These are phyloP conservation scores for Lablab purpureus DNA, from an alignment of 306 rosid genomes.

Conservation along the genomic window DNA sequence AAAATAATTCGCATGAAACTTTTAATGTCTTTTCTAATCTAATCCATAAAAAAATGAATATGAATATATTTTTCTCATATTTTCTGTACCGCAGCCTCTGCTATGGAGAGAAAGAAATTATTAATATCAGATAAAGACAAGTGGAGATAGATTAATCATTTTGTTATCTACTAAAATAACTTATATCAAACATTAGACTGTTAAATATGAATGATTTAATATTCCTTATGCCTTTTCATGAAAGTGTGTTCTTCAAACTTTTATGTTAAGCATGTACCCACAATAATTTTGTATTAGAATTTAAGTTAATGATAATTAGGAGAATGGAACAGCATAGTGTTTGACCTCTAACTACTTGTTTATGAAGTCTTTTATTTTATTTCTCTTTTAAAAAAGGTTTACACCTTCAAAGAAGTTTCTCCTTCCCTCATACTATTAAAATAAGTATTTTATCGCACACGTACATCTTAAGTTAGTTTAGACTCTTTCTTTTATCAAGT, in stretches of 20 bases:
- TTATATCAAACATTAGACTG: neutral
- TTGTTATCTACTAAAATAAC: neutral
- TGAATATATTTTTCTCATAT: neutral
- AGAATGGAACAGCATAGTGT: neutral
- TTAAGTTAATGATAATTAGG: slow-evolving; percentile 10
- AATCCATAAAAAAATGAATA: neutral
- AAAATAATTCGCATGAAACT: neutral
- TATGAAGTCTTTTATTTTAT: neutral
- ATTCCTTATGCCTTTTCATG: neutral
- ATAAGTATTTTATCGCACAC: neutral
- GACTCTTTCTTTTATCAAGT: neutral
- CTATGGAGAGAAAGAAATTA: neutral
- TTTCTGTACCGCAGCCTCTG: neutral
- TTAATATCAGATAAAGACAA: neutral
- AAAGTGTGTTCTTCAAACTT: slow-evolving; percentile 7
- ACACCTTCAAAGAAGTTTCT: neutral
- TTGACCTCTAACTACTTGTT: slow-evolving; percentile 2
- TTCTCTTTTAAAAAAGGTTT: neutral
- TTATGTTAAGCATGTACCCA: neutral
- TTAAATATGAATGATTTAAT: neutral
- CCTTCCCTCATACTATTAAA: neutral
- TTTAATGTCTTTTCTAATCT: neutral
- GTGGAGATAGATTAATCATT: neutral
- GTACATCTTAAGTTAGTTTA: neutral
- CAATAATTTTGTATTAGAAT: neutral